These are phyloP conservation scores for Vitis cinerea DNA, from an alignment of 164 flowering plant genomes.

Conservation along the genomic window DNA sequence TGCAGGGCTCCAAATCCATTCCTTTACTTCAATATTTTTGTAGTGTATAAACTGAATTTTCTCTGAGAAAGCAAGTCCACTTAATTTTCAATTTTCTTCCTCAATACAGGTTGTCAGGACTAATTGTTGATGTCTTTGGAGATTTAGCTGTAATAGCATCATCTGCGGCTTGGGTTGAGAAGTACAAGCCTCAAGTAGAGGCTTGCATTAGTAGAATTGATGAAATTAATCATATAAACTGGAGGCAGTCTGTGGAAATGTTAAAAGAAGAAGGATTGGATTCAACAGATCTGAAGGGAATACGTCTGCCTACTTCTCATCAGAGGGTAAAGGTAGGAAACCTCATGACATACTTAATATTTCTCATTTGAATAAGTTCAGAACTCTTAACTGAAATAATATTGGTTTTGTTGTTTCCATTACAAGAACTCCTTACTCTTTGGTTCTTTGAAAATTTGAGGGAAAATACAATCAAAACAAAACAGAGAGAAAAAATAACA, in stretches of 20 bases:
- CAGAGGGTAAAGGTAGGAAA: slow-evolving; percentile 58
- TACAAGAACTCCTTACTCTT: too few species aligned
- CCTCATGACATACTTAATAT: neutral
- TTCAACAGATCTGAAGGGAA: slow-evolving; percentile 32
- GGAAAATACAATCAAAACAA: too few species aligned
- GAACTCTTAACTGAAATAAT: neutral
- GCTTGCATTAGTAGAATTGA: slow-evolving; percentile 42
- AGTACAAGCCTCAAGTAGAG: slow-evolving; percentile 69
- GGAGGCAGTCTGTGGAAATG: slow-evolving; percentile 86
- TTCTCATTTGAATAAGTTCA: neutral
- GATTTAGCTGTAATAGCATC: slow-evolving; percentile 89
- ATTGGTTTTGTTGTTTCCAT: too few species aligned
- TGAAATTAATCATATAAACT: slow-evolving; percentile 57
- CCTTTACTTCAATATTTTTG: too few species aligned
- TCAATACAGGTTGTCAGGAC: slow-evolving; percentile 78
- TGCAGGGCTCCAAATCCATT: too few species aligned
- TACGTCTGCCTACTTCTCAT: slow-evolving; percentile 30
- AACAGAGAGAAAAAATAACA: too few species aligned
- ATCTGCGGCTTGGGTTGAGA: slow-evolving; percentile 99
- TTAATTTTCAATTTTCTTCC: slow-evolving; percentile 5
- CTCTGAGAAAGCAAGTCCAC: neutral
- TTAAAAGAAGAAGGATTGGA: slow-evolving; percentile 92
- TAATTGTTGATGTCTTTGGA: slow-evolving; percentile 88
- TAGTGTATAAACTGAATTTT: too few species aligned
- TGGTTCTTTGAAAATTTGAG: too few species aligned